Percentiles rank a stretch among this genome's conserved stretches.
Conservation (phyloP, 169 alveolate genomes). For the Plasmodium billcollinsi region DNA sequence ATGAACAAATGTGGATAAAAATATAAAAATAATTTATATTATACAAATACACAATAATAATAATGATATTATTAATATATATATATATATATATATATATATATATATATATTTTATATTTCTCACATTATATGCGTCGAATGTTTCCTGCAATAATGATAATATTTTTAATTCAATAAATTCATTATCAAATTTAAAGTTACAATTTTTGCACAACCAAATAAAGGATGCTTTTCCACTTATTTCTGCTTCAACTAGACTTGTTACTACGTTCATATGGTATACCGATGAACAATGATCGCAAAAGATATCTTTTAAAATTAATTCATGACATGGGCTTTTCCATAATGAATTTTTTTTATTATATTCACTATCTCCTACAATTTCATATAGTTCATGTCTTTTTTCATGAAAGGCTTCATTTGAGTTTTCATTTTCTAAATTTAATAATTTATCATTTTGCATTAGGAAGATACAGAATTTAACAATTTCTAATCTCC, state of each 20-base stretch:
- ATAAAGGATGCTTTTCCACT: conserved; percentile 75
- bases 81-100: no score
- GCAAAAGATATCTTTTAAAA: conserved; percentile 79
- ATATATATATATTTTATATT: background rate
- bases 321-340: conserved; percentile 80
- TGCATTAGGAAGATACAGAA: conserved; percentile 80
- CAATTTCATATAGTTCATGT: conserved; percentile 78
- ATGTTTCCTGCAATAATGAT: conserved; percentile 50
- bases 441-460: conserved; percentile 78
- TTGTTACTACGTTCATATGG: conserved; percentile 82
- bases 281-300: conserved; percentile 82
- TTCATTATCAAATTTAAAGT: conserved; percentile 58
- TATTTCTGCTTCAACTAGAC: conserved; percentile 76
- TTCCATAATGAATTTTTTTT: conserved; percentile 78
- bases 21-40: background rate
- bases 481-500: conserved; percentile 85
- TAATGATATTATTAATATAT: no score
- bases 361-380: conserved; percentile 84
- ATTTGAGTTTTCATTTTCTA: conserved; percentile 70
- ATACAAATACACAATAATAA: background rate
- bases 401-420: conserved; percentile 82
- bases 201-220: conserved; percentile 76
- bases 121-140: conserved; percentile 68
- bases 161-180: conserved; percentile 43
- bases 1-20: background rate